Conservation (phyloP, 352 stramenopile species). For the Pythium sukuiense region DNA sequence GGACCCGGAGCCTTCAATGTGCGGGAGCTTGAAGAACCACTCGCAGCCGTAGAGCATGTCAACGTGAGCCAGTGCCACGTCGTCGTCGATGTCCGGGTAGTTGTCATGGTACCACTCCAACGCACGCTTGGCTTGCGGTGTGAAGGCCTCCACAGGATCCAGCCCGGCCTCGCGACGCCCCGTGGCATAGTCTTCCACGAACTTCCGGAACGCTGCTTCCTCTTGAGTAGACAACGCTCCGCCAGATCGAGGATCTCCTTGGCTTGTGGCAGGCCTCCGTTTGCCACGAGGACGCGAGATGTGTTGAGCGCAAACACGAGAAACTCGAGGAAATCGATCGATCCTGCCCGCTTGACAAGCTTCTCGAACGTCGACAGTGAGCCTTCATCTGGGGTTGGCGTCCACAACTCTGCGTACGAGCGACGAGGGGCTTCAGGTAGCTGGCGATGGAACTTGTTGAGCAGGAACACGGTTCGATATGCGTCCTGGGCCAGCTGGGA, state of each 20-base stretch:
- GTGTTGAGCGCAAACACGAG: slow-evolving; percentile 3
- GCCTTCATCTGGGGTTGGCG: background rate
- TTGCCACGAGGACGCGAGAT: background rate
- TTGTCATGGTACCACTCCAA: slow-evolving; percentile 2
- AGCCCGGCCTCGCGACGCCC: background rate
- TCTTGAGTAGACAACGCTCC: slow-evolving; percentile 12
- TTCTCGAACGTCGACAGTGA: slow-evolving; percentile 4
- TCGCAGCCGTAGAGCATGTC: background rate
- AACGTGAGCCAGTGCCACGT: background rate
- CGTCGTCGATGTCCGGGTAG: background rate
- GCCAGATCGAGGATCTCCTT: slow-evolving; percentile 13
- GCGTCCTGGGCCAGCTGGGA: too few species aligned
- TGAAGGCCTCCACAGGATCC: background rate
- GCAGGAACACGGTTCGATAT: background rate
- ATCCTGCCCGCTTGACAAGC: background rate
- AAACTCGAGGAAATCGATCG: too few species aligned
- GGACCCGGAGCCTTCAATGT: background rate
- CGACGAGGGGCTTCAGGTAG: background rate
- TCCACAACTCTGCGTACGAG: too few species aligned
- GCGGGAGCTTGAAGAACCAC: background rate
- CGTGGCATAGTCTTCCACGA: background rate
- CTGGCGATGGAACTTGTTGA: slow-evolving; percentile 12
- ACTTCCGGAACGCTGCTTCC: slow-evolving; percentile 12
- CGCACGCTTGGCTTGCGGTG: background rate
- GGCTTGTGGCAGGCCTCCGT: too few species aligned